Evolutionary conservation across 164 flowering plant species (phyloP).

Genomic region (Taxillus chinensis): DNA sequence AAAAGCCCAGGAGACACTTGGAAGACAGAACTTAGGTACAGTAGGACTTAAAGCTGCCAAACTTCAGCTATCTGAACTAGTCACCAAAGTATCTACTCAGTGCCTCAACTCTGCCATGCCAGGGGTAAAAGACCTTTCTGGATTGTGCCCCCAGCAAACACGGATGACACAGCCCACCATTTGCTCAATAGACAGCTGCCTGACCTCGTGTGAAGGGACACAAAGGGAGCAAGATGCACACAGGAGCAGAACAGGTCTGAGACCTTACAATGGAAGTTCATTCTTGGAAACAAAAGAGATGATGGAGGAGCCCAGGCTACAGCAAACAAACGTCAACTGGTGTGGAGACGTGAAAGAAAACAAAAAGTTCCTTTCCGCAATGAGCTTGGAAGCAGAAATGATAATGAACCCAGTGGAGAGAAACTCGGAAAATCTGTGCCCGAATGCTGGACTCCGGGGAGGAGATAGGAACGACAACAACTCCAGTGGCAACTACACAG

Average conservation of each 20-base stretch:
- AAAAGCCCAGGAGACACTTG: slow-evolving; percentile 89
- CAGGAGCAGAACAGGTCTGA: slow-evolving; percentile 27
- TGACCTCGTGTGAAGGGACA: slow-evolving; percentile 62
- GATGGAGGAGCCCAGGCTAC: slow-evolving; percentile 17
- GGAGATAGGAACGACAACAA: slow-evolving; percentile 20
- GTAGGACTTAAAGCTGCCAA: slow-evolving; percentile 67
- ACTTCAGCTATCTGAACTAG: slow-evolving; percentile 70
- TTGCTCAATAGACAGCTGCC: slow-evolving; percentile 70
- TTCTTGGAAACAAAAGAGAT: slow-evolving; percentile 21
- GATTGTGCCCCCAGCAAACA: slow-evolving; percentile 39
- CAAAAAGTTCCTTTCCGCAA: slow-evolving; percentile 21
- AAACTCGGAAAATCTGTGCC: slow-evolving; percentile 36
- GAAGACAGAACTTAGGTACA: slow-evolving; percentile 57
- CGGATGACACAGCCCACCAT: slow-evolving; percentile 42
- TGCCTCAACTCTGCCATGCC: slow-evolving; percentile 50
- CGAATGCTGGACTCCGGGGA: slow-evolving; percentile 40
- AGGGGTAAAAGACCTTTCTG: slow-evolving; percentile 39
- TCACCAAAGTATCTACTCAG: slow-evolving; percentile 60
- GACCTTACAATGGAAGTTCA: slow-evolving; percentile 21
- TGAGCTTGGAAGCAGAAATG: slow-evolving; percentile 19
- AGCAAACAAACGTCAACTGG: slow-evolving; percentile 24
- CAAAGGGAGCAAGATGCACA: slow-evolving; percentile 49
- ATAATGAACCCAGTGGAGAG: slow-evolving; percentile 19
- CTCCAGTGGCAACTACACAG: slow-evolving; percentile 12
- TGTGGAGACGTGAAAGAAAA: slow-evolving; percentile 26